Evolutionary conservation across 2,329 filamentous ascomycete species (phyloP), one percentile per base, ranked within the genome.

Genomic region (Dactylellina leptospora): DNA sequence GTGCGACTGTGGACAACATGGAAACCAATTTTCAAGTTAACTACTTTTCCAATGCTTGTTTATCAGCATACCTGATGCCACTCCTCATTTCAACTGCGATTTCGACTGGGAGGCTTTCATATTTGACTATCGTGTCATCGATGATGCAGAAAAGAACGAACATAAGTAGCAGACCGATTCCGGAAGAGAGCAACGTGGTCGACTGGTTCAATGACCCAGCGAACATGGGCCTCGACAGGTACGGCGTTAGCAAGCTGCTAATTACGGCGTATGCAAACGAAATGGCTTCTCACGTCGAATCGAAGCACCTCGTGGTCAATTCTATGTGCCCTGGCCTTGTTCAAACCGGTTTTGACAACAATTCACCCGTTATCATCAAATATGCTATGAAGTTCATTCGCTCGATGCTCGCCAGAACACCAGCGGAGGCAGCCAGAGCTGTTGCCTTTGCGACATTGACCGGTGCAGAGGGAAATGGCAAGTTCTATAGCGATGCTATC

Each of bases 11-110:
- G 1, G 81, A 83, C 27, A 83, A 82, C 4, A 85, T 81, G 78
- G 84, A 86, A 69, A 79, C 81, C 58, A 83, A 81, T 1, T 74
- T 88, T 10, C 85, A 88, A 76, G 83, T 87, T 74, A 87, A 88
- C 75, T 80, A 83, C 1, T 78, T 88, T 1, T 85, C 85, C 2
- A 88, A 84, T 0, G 80, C 82, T 4, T 78, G 87, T 0, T 78
- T 88, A 5, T 84, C 80, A 0, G 70, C 86, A 2, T 77, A 86
- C 1, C 79, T 88, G 10, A 78, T 84, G 1, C 82, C 82, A 0
- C 81, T 82, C 50, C 77, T 78, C 23, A 77, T 75, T 3, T 80
- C 79, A 45, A 79, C 80, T 16, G 75, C 78, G 0, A 53, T 66
- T 40, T 48, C 74, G 18, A 80, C 81, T 44, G 68, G 61, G 0